Evolutionary conservation across 2,329 filamentous ascomycete species (phyloP).

Genomic region (Trichoderma breve): DNA sequence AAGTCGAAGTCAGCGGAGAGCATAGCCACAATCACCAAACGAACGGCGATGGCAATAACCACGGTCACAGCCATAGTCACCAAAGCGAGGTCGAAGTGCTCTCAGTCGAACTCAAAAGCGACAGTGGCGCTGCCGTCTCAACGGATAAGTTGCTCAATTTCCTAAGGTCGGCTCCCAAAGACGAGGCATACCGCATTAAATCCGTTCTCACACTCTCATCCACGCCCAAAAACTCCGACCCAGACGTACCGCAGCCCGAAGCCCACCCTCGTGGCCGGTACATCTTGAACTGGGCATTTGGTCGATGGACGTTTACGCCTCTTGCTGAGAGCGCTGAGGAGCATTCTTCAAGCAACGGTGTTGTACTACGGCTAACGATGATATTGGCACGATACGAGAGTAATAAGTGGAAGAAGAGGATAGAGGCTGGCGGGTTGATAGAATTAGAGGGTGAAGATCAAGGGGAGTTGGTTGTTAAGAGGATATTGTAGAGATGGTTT

Average conservation of each 20-base stretch:
- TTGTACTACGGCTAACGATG: constrained; percentile 68
- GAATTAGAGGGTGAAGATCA: constrained; percentile 46
- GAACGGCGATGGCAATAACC: constrained; percentile 30
- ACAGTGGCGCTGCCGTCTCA: constrained; percentile 44
- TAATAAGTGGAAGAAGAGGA: constrained; percentile 72
- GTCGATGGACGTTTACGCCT: constrained; percentile 85
- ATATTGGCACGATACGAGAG: constrained; percentile 72
- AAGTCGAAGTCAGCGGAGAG: constrained; percentile 34
- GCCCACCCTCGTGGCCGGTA: constrained; percentile 53
- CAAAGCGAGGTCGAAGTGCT: constrained; percentile 93
- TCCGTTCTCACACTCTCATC: constrained; percentile 54
- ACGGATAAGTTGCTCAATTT: constrained; percentile 64
- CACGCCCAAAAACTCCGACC: constrained; percentile 50
- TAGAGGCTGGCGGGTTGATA: constrained; percentile 57
- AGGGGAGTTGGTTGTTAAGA: constrained; percentile 52
- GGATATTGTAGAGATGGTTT: constrained; percentile 40
- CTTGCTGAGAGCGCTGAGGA: constrained; percentile 43
- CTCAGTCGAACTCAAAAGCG: constrained; percentile 65
- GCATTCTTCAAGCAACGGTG: constrained; percentile 55
- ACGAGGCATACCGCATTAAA: constrained; percentile 96
- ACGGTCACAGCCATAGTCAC: constrained; percentile 44
- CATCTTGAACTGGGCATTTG: constrained; percentile 98
- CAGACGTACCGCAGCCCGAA: constrained; percentile 39
- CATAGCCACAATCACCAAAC: constrained; percentile 35
- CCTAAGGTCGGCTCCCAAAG: constrained; percentile 74